Percentiles rank a stretch among this genome's conserved stretches.
Conservation (phyloP, 495 filamentous ascomycete species). For the Xylaria sp. region DNA sequence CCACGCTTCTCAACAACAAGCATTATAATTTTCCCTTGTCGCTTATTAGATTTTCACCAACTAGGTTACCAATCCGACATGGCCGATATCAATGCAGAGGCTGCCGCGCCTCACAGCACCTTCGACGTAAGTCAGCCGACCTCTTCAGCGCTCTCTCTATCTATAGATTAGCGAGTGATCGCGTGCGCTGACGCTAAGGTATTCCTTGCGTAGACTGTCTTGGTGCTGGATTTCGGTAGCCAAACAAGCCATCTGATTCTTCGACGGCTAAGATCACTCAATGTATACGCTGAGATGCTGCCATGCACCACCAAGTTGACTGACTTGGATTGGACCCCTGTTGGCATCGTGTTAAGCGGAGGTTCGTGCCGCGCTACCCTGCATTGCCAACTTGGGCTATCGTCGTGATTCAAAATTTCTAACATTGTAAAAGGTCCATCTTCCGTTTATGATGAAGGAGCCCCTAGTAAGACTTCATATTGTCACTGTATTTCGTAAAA, state of each 20-base stretch:
- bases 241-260: conserved; percentile 80
- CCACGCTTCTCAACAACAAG: background rate
- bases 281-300: conserved; percentile 90
- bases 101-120: conserved; percentile 32
- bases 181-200: conserved; percentile 10
- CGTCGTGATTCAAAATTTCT: background rate
- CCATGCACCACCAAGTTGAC: conserved; percentile 87
- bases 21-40: background rate
- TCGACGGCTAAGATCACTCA: conserved; percentile 76
- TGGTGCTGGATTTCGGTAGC: conserved; percentile 71
- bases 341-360: conserved; percentile 80
- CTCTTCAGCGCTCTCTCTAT: background rate
- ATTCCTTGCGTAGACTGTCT: conserved; percentile 57
- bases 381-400: conserved; percentile 4
- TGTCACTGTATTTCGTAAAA: conserved; percentile 18
- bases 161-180: background rate
- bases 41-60: conserved; percentile 3
- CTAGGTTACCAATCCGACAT: conserved; percentile 15
- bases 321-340: conserved; percentile 80
- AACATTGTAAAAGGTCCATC: conserved; percentile 34
- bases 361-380: conserved; percentile 44
- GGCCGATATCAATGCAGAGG: conserved; percentile 24
- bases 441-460: conserved; percentile 67
- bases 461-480: conserved; percentile 60
- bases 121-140: conserved; percentile 31